Evolutionary conservation across 1,139 yeast genomes (phyloP).

Genomic region (Debaryomyces sp.): DNA sequence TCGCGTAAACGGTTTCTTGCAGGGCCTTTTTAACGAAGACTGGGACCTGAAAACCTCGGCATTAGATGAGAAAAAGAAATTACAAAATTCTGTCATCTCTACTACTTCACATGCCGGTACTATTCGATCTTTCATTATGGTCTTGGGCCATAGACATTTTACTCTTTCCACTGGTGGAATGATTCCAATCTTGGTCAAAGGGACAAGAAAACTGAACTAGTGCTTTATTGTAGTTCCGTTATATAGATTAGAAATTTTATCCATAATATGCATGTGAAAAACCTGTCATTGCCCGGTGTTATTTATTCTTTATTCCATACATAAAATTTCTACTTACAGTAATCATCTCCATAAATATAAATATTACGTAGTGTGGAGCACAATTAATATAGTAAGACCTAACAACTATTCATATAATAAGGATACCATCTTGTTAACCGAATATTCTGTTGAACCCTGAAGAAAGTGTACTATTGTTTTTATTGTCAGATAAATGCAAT

Average conservation of each 20-base stretch:
- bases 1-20: conserved; percentile 51
- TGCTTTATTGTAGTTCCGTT: not conserved
- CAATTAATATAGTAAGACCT: not conserved
- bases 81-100: conserved; percentile 39
- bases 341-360: not conserved
- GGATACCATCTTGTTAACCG: not conserved
- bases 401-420: not conserved
- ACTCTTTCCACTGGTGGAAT: conserved; percentile 58
- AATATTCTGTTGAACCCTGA: not conserved
- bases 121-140: conserved; percentile 55
- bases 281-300: not conserved
- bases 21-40: conserved; percentile 46
- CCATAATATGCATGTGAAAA: not conserved
- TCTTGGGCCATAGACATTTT: conserved; percentile 55
- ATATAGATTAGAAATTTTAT: not conserved
- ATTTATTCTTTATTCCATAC: not conserved
- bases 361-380: not conserved
- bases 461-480: not conserved
- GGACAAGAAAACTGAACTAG: conserved; percentile 20
- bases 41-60: conserved; percentile 10
- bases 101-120: conserved; percentile 68
- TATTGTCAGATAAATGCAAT: not conserved
- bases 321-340: conserved; percentile 1
- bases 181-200: conserved; percentile 61
- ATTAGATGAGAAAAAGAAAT: conserved; percentile 25